These are phyloP conservation scores for Cutaneotrichosporon mucoides DNA, from an alignment of 1,284 basidiomycete genomes.

Conservation along the genomic window DNA sequence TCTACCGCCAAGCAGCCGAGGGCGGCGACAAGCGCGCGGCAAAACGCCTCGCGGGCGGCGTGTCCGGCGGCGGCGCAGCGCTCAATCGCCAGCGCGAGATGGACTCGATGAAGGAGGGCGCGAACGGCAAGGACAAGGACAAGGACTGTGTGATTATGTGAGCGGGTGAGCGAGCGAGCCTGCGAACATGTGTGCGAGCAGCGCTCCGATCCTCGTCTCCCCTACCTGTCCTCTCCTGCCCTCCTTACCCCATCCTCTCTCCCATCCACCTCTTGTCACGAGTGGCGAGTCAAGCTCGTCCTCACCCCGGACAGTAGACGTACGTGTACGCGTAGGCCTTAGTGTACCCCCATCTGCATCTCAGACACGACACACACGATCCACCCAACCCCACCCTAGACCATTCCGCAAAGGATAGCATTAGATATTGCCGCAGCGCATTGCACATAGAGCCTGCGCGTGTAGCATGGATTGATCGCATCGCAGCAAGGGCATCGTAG, in stretches of 20 bases:
- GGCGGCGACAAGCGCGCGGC: constrained; percentile 89
- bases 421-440: not conserved
- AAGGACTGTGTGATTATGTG: constrained; percentile 80
- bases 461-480: not conserved
- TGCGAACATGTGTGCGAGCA: too few species aligned
- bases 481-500: too few species aligned
- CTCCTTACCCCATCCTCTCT: too few species aligned
- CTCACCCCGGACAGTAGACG: not conserved
- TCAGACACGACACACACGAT: constrained; percentile 1
- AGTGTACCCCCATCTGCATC: not conserved
- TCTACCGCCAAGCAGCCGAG: constrained; percentile 89
- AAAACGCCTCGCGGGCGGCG: constrained; percentile 61
- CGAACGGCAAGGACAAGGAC: constrained; percentile 53
- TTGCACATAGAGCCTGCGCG: not conserved
- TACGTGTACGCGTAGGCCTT: too few species aligned
- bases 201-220: too few species aligned
- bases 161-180: too few species aligned
- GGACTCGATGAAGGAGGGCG: constrained; percentile 39
- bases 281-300: too few species aligned
- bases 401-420: not conserved
- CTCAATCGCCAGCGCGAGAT: constrained; percentile 43
- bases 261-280: too few species aligned
- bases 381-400: too few species aligned
- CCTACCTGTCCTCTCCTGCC: too few species aligned
- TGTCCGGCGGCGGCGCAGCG: constrained; percentile 42